Percentiles rank a stretch among this genome's conserved stretches.
Evolutionary conservation across 352 stramenopile genomes (phyloP).

Genomic region (Globisporangium nunn): DNA sequence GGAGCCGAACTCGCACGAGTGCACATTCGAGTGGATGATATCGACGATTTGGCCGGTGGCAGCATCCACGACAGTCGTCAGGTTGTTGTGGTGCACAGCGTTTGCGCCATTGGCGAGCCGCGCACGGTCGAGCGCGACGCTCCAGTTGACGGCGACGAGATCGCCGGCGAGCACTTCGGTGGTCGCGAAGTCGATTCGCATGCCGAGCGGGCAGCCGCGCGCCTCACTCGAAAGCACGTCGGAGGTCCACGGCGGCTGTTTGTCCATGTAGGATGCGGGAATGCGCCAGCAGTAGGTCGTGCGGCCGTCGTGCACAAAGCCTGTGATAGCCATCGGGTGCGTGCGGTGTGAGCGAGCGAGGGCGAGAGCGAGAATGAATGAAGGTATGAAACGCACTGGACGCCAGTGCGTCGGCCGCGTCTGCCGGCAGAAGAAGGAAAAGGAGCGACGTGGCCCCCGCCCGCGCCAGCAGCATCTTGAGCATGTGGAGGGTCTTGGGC

Average conservation of each 20-base stretch:
- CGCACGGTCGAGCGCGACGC: slow-evolving; percentile 12
- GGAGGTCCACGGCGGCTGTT: slow-evolving; percentile 5
- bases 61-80: slow-evolving; percentile 8
- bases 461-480: too few relatives aligned
- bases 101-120: slow-evolving; percentile 13
- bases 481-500: not conserved
- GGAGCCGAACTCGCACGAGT: slow-evolving; percentile 22
- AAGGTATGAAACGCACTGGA: not conserved
- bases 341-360: not conserved
- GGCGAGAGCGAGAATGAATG: not conserved
- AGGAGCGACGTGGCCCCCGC: not conserved
- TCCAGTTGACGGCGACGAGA: slow-evolving; percentile 20
- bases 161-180: slow-evolving; percentile 5
- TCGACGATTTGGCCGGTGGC: slow-evolving; percentile 9
- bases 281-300: slow-evolving; percentile 33
- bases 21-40: slow-evolving; percentile 21
- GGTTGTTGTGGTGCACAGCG: slow-evolving; percentile 6
- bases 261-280: slow-evolving; percentile 10
- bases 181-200: slow-evolving; percentile 12
- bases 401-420: not conserved
- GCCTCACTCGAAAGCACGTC: slow-evolving; percentile 9
- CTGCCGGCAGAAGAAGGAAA: not conserved
- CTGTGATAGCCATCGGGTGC: not conserved
- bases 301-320: slow-evolving; percentile 20
- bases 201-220: slow-evolving; percentile 16